Conservation (phyloP, 2,329 filamentous ascomycete genomes). For the Colletotrichum limetticola region DNA sequence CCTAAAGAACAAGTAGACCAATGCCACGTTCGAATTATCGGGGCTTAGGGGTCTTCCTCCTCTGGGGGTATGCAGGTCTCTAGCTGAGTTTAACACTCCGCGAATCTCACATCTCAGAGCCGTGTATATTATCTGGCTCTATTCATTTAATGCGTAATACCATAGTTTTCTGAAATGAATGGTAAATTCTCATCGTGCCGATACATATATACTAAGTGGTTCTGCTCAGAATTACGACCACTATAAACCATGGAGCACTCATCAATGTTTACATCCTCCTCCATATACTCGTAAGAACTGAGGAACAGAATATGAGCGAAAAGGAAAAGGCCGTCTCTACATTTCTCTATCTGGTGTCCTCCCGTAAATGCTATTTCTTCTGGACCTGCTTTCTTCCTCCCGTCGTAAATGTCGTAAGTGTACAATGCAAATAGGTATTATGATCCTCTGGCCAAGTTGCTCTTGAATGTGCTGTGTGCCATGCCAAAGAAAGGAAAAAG, state of each 20-base stretch:
- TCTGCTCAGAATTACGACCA: background rate
- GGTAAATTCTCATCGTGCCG: background rate
- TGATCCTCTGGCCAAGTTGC: background rate
- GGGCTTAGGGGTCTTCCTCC: too few relatives aligned
- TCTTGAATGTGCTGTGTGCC: background rate
- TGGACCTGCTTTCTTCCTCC: background rate
- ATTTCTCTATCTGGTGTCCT: background rate
- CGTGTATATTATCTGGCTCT: background rate
- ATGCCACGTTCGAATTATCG: too few relatives aligned
- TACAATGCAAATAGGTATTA: slow-evolving; percentile 13
- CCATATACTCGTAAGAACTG: background rate
- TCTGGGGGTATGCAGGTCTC: too few relatives aligned
- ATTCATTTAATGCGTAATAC: background rate
- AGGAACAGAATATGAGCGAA: background rate
- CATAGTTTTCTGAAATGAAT: background rate
- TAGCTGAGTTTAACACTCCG: too few relatives aligned
- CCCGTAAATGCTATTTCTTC: background rate
- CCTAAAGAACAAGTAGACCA: too few relatives aligned
- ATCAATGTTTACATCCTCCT: background rate
- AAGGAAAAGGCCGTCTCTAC: background rate
- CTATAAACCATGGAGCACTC: background rate
- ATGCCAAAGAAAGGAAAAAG: background rate
- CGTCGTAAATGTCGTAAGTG: background rate
- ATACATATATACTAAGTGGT: background rate
- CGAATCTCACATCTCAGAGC: background rate